phyloP scores from a whole-genome alignment of 805 yeast species.

The Ogataea ramenticola region DNA sequence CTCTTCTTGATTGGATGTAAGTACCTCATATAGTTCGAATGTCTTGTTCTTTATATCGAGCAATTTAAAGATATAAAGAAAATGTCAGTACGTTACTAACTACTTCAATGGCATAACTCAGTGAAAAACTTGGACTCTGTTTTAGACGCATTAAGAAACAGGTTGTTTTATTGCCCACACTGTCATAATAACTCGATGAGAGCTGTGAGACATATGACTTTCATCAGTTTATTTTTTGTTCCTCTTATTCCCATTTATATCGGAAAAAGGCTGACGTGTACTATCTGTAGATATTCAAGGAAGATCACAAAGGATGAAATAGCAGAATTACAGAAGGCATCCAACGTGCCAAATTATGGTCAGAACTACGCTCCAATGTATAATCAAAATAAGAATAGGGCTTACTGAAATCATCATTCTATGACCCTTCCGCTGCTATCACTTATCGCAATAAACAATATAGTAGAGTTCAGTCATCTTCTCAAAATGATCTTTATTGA shows the following conservation, averaged over 20 bases:
- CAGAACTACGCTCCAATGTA: too few relatives aligned
- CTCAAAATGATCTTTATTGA: too few relatives aligned
- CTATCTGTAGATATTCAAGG: slow-evolving; percentile 14
- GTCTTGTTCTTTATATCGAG: too few relatives aligned
- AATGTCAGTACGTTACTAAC: too few relatives aligned
- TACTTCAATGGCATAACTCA: not conserved
- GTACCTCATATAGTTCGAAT: too few relatives aligned
- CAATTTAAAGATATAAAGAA: too few relatives aligned
- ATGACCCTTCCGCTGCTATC: too few relatives aligned
- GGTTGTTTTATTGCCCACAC: slow-evolving; percentile 15
- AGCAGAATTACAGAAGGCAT: not conserved
- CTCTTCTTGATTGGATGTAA: too few relatives aligned
- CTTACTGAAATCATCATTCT: too few relatives aligned
- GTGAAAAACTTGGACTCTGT: slow-evolving; percentile 6
- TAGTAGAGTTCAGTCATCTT: too few relatives aligned
- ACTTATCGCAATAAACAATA: too few relatives aligned
- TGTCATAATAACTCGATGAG: slow-evolving; percentile 22
- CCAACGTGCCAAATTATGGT: not conserved
- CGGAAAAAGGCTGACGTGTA: slow-evolving; percentile 17
- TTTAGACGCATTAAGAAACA: slow-evolving; percentile 1
- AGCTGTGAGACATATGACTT: slow-evolving; percentile 14
- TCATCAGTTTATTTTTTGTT: slow-evolving; percentile 17
- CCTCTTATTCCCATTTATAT: slow-evolving; percentile 20
- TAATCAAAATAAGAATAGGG: too few relatives aligned
- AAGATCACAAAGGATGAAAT: slow-evolving; percentile 6